These are phyloP conservation scores for Pestalotiopsis sp. DNA, from an alignment of 2,329 filamentous ascomycete genomes.

Conservation along the genomic window DNA sequence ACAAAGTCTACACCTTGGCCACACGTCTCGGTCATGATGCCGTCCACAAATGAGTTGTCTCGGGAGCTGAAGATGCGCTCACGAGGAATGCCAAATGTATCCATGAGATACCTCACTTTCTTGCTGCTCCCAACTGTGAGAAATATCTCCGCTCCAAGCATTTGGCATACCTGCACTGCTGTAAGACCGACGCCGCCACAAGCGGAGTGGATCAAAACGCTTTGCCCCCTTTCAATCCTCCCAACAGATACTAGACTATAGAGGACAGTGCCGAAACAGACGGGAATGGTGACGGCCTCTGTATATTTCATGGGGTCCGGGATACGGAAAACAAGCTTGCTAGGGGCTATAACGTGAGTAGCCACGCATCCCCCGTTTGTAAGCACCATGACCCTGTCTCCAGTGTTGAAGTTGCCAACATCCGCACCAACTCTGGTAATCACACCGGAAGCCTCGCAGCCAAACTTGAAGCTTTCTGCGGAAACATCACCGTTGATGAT, in stretches of 20 bases:
- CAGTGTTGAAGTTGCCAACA: background rate
- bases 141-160: constrained; percentile 22
- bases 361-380: constrained; percentile 20
- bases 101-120: constrained; percentile 25
- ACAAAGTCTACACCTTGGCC: constrained; percentile 25
- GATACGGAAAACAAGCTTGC: background rate
- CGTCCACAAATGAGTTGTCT: constrained; percentile 26
- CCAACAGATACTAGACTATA: constrained; percentile 23
- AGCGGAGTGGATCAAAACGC: constrained; percentile 19
- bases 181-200: constrained; percentile 14
- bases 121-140: constrained; percentile 25
- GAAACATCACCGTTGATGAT: constrained; percentile 13
- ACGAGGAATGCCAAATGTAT: constrained; percentile 23
- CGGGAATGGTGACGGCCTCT: background rate
- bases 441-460: background rate
- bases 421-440: background rate
- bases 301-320: background rate
- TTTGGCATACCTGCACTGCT: constrained; percentile 9
- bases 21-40: constrained; percentile 18
- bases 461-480: background rate
- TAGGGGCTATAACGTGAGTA: constrained; percentile 18
- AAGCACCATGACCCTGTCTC: constrained; percentile 16
- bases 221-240: constrained; percentile 17
- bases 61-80: constrained; percentile 40
- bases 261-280: constrained; percentile 20